phyloP scores from a whole-genome alignment of 768 basidiomycete species.

The Boletus bicolor region DNA sequence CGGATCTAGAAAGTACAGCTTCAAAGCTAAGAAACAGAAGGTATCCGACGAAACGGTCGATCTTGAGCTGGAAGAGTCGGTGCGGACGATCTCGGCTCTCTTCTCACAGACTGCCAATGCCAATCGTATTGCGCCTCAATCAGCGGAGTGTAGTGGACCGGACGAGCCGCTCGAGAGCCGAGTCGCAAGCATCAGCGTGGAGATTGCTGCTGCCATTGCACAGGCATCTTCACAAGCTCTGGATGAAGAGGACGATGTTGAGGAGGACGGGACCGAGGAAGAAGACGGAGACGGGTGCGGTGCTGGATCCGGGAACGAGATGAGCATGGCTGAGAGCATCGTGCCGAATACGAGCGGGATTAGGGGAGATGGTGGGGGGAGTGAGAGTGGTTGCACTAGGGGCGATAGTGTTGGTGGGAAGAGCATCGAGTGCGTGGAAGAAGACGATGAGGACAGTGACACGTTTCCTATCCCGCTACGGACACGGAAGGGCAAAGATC shows the following conservation, averaged over 20 bases:
- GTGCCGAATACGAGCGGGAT: slow-evolving; percentile 64
- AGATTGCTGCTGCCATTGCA: slow-evolving; percentile 77
- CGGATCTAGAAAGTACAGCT: slow-evolving; percentile 63
- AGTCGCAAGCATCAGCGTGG: slow-evolving; percentile 75
- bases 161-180: slow-evolving; percentile 55
- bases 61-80: slow-evolving; percentile 64
- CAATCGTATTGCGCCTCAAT: slow-evolving; percentile 29
- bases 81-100: slow-evolving; percentile 70
- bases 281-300: slow-evolving; percentile 39
- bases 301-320: slow-evolving; percentile 50
- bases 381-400: slow-evolving; percentile 21
- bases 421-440: slow-evolving; percentile 35
- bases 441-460: slow-evolving; percentile 70
- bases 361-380: slow-evolving; percentile 37
- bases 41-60: slow-evolving; percentile 52
- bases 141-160: slow-evolving; percentile 28
- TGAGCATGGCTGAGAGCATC: slow-evolving; percentile 46
- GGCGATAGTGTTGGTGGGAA: slow-evolving; percentile 15
- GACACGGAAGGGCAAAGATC: slow-evolving; percentile 60
- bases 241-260: slow-evolving; percentile 51
- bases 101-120: slow-evolving; percentile 49
- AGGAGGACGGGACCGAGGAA: slow-evolving; percentile 38
- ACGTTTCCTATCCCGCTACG: slow-evolving; percentile 69
- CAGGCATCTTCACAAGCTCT: slow-evolving; percentile 64
- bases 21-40: slow-evolving; percentile 67